Conservation (phyloP, 2,329 filamentous ascomycete species). For the Talaromyces albobiverticillius region DNA sequence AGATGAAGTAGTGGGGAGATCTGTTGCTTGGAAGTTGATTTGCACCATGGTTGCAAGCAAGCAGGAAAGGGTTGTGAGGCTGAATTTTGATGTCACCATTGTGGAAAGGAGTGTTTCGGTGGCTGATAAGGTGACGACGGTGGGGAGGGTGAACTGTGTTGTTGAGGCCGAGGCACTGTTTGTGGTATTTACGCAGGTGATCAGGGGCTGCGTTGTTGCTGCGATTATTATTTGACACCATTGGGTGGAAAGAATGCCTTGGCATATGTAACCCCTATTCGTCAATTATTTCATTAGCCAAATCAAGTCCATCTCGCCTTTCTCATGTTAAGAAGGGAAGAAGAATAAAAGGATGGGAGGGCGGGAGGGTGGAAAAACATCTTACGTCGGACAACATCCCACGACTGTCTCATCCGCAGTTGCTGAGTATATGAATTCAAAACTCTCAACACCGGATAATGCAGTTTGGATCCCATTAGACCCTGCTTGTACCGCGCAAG, state of each 20-base stretch:
- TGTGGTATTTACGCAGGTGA: constrained; percentile 3
- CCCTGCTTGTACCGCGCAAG: constrained; percentile 1
- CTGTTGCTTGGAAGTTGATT: constrained; percentile 1
- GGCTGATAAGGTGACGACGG: neutral
- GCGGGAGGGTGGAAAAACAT: too few relatives aligned
- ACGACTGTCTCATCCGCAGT: constrained; percentile 4
- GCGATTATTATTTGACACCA: constrained; percentile 3
- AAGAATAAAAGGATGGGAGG: neutral
- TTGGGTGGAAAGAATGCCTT: neutral
- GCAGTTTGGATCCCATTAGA: constrained; percentile 2
- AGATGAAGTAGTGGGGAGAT: neutral
- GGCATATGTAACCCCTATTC: constrained; percentile 1
- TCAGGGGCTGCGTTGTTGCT: neutral
- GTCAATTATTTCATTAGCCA: neutral
- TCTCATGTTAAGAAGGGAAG: neutral
- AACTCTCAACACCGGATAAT: neutral
- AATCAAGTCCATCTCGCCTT: too few relatives aligned
- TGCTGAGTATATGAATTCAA: neutral
- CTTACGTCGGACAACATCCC: constrained; percentile 11
- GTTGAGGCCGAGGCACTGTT: neutral
- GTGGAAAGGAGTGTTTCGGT: too few relatives aligned
- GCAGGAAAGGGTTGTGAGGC: neutral
- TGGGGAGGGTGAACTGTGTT: neutral
- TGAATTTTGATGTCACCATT: neutral
- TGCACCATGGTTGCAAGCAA: constrained; percentile 4